Base-by-base conservation (phyloP, 352 stramenopile genomes). In the Hyaloperonospora arabidopsidis region DNA sequence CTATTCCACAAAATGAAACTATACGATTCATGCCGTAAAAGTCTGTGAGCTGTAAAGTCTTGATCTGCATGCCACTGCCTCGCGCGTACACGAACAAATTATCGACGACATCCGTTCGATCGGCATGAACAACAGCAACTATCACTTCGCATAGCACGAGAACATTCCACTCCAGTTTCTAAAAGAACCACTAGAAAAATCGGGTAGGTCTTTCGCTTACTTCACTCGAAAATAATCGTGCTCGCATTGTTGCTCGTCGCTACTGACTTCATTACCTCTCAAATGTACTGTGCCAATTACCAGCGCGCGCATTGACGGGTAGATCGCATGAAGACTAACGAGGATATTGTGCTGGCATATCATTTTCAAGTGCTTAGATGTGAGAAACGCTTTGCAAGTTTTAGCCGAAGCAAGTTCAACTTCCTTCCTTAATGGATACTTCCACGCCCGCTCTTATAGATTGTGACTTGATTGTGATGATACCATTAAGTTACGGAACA, bases 91-190 rank as follows among this genome's bases (percentile, higher is more conserved):
- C 71, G 36, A 87, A 69, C 1, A 88, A 52, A 19, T 82, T 61
- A 32, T 88, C 76, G 0, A 90, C 76, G 22, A 90, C 45, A 43
- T 73, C 63, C 29, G 67, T 60, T n/a, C 74, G 67, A 45, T 85
- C 64, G 38, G 63, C 59, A 12, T 65, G 68, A 41, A 87, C 67
- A 21, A 68, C 65, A 51, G 68, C 67, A 39, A 88, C 74, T 40
- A 87, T 58, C 40, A 79, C 63, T 63, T 90, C 80, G 41, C 76
- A 87, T 40, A 90, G 58, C 18, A 68, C 55, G 52, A 84, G 86
- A 22, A 57, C 51, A 56, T 88, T 90, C 74, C 70, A 84, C 53
- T 76, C 49, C 35, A 90, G 59, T 22, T 83, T 68, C 22, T 72
- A 35, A 5, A 64, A 45, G 48, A 76, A 85, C 48, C 57, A 60